Evolutionary conservation across 768 basidiomycete species (phyloP), one percentile per base, ranked within the genome.

Genomic region (Rhizopogon vinicolor): DNA sequence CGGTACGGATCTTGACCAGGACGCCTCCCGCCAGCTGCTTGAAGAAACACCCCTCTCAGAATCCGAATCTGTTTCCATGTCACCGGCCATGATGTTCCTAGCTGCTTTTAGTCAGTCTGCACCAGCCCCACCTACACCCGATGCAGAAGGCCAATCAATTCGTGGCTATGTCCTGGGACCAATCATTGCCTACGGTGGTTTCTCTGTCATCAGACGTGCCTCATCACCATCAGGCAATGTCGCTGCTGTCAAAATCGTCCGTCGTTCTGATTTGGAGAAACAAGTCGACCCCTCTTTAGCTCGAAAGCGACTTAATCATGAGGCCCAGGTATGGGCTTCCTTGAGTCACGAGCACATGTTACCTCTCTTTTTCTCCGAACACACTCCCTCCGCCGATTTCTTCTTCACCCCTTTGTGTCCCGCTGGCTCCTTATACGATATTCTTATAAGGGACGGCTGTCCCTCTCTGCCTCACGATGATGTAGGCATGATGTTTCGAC

Each of bases 271-370:
- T 52, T 61, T 85, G 35, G 72, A 75, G 57, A 81, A 78, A 59
- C 80, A 82, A 58, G 68, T 71, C 3, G 73, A 86, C 57, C 73
- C 84, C 2, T 62, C 70, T 25, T 65, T 74, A 7, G 73, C 77
- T 10, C 78, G 75, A 58, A 81, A 79, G 57, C 81, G 80, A 44
- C 76, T 93, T 42, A 78, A 84, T 55, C 84, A 82, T 48, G 92
- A 95, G 74, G 82, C 84, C 12, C 65, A 74, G 12, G 73, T 91
- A 13, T 94, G 92, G 92, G 73, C 81, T 1, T 77, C 83, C 1
- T 82, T 93, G 61, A 83, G 80, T 51, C 93, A 95, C 67, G 90
- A 93, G 65, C 86, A 94, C 63, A 81, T 94, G 58, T 80, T 97
- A 14, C 93, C 93, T 10, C 82, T 96, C 43, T 91, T 94, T 67